These are phyloP conservation scores for Mycena vitilis DNA, from an alignment of 768 basidiomycete genomes.

Conservation along the genomic window DNA sequence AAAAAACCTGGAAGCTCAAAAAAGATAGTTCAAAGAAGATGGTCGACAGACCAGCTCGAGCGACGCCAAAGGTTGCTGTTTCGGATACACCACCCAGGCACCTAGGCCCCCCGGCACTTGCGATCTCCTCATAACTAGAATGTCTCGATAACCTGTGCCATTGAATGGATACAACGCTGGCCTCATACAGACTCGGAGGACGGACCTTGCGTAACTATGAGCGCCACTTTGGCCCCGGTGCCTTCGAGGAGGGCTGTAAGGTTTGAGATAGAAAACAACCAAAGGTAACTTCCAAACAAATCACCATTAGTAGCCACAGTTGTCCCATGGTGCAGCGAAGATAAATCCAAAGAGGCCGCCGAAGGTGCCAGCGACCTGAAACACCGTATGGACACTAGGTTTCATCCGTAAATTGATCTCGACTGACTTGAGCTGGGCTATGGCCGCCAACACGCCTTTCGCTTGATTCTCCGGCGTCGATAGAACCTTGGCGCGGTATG, in stretches of 20 bases:
- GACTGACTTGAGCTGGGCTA: conserved; percentile 36
- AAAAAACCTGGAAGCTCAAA: not conserved
- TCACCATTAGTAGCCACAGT: conserved; percentile 45
- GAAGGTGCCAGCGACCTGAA: conserved; percentile 35
- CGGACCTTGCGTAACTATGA: conserved; percentile 47
- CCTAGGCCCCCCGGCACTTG: conserved; percentile 24
- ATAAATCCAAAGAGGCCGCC: conserved; percentile 23
- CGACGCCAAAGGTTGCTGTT: conserved; percentile 43
- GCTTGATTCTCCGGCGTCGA: conserved; percentile 45
- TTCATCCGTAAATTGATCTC: not conserved
- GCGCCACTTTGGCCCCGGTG: conserved; percentile 42
- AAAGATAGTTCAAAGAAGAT: too few relatives aligned
- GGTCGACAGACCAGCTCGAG: conserved; percentile 41
- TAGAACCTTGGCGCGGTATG: conserved; percentile 43
- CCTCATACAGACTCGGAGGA: conserved; percentile 21
- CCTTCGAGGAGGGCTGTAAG: conserved; percentile 43
- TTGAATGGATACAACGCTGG: conserved; percentile 30
- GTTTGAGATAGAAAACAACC: not conserved
- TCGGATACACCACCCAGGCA: conserved; percentile 44
- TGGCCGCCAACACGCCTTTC: conserved; percentile 41
- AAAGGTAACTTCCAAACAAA: not conserved
- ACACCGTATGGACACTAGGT: not conserved
- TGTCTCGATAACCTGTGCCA: conserved; percentile 42
- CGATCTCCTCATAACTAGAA: conserved; percentile 11
- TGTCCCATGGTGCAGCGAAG: conserved; percentile 41